Evolutionary conservation across 176 grass and related monocot genomes (phyloP).

Genomic region (Rhynchospora pubera): DNA sequence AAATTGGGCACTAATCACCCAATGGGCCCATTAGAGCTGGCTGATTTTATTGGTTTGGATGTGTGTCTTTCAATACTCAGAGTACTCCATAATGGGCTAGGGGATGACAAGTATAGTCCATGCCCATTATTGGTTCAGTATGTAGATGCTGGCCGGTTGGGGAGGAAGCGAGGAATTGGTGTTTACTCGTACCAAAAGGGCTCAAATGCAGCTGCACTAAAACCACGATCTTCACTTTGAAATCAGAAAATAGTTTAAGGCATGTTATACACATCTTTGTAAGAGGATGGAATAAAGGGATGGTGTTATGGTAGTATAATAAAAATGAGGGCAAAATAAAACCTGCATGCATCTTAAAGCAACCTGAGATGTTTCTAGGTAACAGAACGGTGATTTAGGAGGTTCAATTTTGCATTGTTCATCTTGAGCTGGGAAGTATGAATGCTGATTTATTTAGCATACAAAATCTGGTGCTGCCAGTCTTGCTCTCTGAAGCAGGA

Average conservation of each 20-base stretch:
- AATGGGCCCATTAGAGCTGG: slow-evolving; percentile 85
- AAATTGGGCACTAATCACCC: slow-evolving; percentile 94
- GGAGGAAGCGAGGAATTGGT: slow-evolving; percentile 65
- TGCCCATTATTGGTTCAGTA: slow-evolving; percentile 91
- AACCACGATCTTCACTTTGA: slow-evolving; percentile 38
- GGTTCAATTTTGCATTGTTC: background rate
- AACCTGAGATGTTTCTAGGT: background rate
- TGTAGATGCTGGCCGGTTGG: slow-evolving; percentile 81
- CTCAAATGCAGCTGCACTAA: slow-evolving; percentile 24
- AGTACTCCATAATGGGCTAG: slow-evolving; percentile 71
- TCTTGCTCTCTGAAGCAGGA: background rate
- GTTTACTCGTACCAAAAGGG: slow-evolving; percentile 58
- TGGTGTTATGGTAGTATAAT: background rate
- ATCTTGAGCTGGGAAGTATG: background rate
- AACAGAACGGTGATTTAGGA: background rate
- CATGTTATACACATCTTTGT: background rate
- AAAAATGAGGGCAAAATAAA: background rate
- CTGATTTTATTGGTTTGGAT: slow-evolving; percentile 89
- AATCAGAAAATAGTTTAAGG: background rate
- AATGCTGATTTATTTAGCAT: background rate
- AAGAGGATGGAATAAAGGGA: background rate
- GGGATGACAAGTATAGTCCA: slow-evolving; percentile 86
- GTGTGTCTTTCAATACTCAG: slow-evolving; percentile 84
- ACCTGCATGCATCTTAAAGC: background rate
- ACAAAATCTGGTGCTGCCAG: background rate